Conservation (phyloP, 805 yeast genomes). For the Starmera dryadoides region DNA sequence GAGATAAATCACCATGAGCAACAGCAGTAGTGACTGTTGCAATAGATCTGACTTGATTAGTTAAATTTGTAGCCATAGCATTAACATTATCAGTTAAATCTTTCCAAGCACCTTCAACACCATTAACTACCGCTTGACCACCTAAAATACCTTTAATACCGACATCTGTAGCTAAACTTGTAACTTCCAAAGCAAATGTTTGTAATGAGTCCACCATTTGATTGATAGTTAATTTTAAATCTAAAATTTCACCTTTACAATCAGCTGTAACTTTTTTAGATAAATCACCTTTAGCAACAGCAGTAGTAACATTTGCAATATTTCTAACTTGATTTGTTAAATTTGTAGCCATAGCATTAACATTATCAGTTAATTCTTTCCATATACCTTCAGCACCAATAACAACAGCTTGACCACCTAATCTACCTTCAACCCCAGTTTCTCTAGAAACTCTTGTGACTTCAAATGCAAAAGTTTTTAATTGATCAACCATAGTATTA, state of each 20-base stretch:
- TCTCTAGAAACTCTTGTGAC: slow-evolving; percentile 87
- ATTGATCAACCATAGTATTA: slow-evolving; percentile 85
- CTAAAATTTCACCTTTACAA: slow-evolving; percentile 75
- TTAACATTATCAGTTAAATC: slow-evolving; percentile 81
- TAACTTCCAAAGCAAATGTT: slow-evolving; percentile 78
- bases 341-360: slow-evolving; percentile 88
- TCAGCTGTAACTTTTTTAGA: slow-evolving; percentile 81
- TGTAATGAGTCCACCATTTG: slow-evolving; percentile 84
- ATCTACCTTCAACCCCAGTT: slow-evolving; percentile 86
- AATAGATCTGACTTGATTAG: slow-evolving; percentile 79
- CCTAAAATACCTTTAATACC: slow-evolving; percentile 82
- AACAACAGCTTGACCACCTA: slow-evolving; percentile 88
- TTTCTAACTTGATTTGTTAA: slow-evolving; percentile 87
- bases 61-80: slow-evolving; percentile 79
- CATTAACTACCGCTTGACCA: slow-evolving; percentile 74
- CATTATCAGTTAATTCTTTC: slow-evolving; percentile 87
- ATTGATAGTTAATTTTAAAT: slow-evolving; percentile 39
- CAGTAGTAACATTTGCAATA: slow-evolving; percentile 79
- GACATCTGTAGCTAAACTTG: slow-evolving; percentile 78
- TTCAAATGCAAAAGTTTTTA: slow-evolving; percentile 81
- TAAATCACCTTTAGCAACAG: slow-evolving; percentile 87
- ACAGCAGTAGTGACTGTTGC: slow-evolving; percentile 87
- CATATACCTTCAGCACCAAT: slow-evolving; percentile 84
- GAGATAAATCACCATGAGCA: slow-evolving; percentile 74
- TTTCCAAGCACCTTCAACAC: slow-evolving; percentile 82